Evolutionary conservation across 108 stramenopile genomes (phyloP).

Genomic region (Skeletonema marinoi): DNA sequence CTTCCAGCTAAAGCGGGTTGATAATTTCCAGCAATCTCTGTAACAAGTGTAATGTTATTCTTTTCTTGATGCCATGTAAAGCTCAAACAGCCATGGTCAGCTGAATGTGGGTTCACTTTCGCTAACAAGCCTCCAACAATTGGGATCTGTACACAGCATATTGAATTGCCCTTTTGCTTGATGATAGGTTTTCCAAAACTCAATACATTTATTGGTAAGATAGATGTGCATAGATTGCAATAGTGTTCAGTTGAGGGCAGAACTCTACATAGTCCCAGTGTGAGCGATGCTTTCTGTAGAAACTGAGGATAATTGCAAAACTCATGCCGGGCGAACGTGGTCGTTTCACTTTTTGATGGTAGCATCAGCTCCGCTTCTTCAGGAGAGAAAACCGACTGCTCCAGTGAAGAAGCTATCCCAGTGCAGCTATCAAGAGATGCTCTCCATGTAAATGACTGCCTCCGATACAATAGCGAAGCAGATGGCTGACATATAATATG

Average conservation of each 20-base stretch:
- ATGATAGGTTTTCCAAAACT: neutral
- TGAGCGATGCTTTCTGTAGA: slow-evolving; percentile 7
- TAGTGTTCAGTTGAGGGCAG: neutral
- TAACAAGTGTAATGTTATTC: slow-evolving; percentile 5
- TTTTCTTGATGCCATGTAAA: slow-evolving; percentile 13
- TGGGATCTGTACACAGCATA: slow-evolving; percentile 10
- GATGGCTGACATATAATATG: neutral
- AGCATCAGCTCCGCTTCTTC: neutral
- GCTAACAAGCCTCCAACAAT: slow-evolving; percentile 16
- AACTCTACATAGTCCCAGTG: slow-evolving; percentile 13
- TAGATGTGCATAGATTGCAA: slow-evolving; percentile 5
- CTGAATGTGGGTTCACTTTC: neutral
- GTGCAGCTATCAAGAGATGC: slow-evolving; percentile 12
- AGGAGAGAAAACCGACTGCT: slow-evolving; percentile 4
- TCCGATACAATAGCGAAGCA: neutral
- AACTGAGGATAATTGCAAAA: slow-evolving; percentile 16
- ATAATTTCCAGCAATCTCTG: slow-evolving; percentile 14
- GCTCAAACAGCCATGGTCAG: slow-evolving; percentile 6
- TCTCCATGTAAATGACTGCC: slow-evolving; percentile 11
- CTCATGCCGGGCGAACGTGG: neutral
- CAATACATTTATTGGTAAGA: slow-evolving; percentile 7
- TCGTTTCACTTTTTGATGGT: neutral
- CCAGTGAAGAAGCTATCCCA: slow-evolving; percentile 9
- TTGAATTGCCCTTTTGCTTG: neutral
- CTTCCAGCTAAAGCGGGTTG: slow-evolving; percentile 19